These are phyloP conservation scores for Talaromyces sp. DNA, from an alignment of 2,329 filamentous ascomycete genomes.

Conservation along the genomic window DNA sequence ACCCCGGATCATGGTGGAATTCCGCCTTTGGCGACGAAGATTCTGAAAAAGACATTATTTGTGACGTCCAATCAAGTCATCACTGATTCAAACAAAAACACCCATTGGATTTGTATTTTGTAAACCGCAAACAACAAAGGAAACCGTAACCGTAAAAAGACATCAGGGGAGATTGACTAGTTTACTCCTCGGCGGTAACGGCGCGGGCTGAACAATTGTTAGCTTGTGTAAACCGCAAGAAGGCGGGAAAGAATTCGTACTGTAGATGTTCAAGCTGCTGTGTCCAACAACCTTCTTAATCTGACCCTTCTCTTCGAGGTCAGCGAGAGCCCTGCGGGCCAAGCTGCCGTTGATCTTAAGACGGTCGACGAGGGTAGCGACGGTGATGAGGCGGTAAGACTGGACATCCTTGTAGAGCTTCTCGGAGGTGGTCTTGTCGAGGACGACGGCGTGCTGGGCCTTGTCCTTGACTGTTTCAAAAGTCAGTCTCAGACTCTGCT, in stretches of 20 bases:
- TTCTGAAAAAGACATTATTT: conserved; percentile 22
- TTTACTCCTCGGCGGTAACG: conserved; percentile 47
- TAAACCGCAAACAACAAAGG: conserved; percentile 21
- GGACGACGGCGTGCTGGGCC: conserved; percentile 96
- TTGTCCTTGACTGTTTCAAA: conserved; percentile 91
- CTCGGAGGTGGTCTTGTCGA: conserved; percentile 96
- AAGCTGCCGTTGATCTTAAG: conserved; percentile 99
- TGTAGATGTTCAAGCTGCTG: conserved; percentile 99
- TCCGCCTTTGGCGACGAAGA: conserved; percentile 33
- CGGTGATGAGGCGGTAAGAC: conserved; percentile 98
- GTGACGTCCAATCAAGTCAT: conserved; percentile 10
- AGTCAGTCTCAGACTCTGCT: not conserved
- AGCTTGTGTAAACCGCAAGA: not conserved
- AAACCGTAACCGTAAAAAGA: conserved; percentile 33
- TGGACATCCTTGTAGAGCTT: conserved; percentile 99
- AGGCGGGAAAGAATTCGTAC: conserved; percentile 49
- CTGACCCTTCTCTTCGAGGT: conserved; percentile 95
- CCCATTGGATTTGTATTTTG: conserved; percentile 13
- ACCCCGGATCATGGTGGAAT: conserved; percentile 34
- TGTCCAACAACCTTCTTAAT: conserved; percentile 98
- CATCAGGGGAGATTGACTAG: conserved; percentile 21
- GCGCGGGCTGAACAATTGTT: conserved; percentile 35
- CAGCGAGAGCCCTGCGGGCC: conserved; percentile 80
- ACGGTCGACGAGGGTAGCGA: conserved; percentile 97
- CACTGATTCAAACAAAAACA: conserved; percentile 18